Conservation (phyloP, 495 filamentous ascomycete genomes). For the Physcia stellaris region DNA sequence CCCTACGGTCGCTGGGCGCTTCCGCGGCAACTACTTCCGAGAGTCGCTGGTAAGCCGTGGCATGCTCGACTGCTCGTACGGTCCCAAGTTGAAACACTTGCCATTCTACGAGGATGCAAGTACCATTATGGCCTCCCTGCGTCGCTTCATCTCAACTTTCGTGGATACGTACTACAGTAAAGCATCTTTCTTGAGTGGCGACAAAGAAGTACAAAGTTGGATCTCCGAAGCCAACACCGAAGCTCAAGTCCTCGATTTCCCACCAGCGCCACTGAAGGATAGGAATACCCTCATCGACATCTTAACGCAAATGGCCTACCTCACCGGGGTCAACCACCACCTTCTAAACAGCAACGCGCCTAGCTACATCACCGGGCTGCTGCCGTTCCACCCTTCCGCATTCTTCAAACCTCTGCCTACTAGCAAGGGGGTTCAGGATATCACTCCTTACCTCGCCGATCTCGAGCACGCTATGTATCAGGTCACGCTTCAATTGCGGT, state of each 20-base stretch:
- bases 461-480: slow-evolving; percentile 15
- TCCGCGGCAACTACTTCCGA: slow-evolving; percentile 24
- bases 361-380: slow-evolving; percentile 12
- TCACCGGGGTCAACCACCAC: slow-evolving; percentile 17
- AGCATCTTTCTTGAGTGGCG: slow-evolving; percentile 10
- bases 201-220: slow-evolving; percentile 24
- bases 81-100: slow-evolving; percentile 19
- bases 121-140: slow-evolving; percentile 14
- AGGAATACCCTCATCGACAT: slow-evolving; percentile 19
- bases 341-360: slow-evolving; percentile 20
- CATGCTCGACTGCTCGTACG: slow-evolving; percentile 17
- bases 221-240: slow-evolving; percentile 10
- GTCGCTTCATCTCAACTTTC: slow-evolving; percentile 18
- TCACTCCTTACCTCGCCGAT: slow-evolving; percentile 19
- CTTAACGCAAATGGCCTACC: slow-evolving; percentile 21
- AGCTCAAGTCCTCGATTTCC: slow-evolving; percentile 20
- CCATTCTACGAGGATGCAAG: slow-evolving; percentile 26
- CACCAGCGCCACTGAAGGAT: slow-evolving; percentile 4
- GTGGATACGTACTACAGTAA: slow-evolving; percentile 22
- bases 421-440: slow-evolving; percentile 17
- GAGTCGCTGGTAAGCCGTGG: slow-evolving; percentile 18
- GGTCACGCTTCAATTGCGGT: slow-evolving; percentile 14
- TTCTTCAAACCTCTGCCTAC: slow-evolving; percentile 22
- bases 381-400: slow-evolving; percentile 23
- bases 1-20: slow-evolving; percentile 13